Evolutionary conservation across 169 alveolate species (phyloP).

Genomic region (Miamiensis avidus): DNA sequence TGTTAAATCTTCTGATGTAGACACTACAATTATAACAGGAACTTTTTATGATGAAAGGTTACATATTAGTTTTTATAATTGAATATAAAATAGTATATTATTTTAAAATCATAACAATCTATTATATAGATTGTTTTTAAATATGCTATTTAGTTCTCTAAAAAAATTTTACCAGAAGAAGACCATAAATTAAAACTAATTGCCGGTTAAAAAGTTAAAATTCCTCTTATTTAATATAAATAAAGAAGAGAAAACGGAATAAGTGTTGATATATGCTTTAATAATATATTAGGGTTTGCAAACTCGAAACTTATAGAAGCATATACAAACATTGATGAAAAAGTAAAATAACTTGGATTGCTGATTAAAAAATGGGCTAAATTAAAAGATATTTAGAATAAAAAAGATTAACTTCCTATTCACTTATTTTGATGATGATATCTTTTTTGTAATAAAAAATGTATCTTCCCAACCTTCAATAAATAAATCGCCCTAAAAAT

Average conservation of each 20-base stretch:
- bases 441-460: no score
- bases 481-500: background rate
- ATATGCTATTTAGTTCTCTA: background rate
- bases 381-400: background rate
- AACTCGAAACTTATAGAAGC: background rate
- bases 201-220: background rate
- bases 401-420: background rate
- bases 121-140: background rate
- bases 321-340: background rate
- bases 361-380: background rate
- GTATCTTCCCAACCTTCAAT: background rate
- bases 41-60: background rate
- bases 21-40: background rate
- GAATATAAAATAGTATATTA: no score
- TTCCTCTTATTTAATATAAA: background rate
- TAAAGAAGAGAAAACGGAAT: background rate
- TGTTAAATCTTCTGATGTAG: background rate
- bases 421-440: background rate
- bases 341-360: background rate
- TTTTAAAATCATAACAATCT: no score
- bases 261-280: background rate
- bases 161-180: background rate
- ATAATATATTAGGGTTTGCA: background rate
- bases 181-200: background rate
- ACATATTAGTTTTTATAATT: no score